phyloP scores from a whole-genome alignment of 2,329 filamentous ascomycete genomes.

The Epichloe baconii region DNA sequence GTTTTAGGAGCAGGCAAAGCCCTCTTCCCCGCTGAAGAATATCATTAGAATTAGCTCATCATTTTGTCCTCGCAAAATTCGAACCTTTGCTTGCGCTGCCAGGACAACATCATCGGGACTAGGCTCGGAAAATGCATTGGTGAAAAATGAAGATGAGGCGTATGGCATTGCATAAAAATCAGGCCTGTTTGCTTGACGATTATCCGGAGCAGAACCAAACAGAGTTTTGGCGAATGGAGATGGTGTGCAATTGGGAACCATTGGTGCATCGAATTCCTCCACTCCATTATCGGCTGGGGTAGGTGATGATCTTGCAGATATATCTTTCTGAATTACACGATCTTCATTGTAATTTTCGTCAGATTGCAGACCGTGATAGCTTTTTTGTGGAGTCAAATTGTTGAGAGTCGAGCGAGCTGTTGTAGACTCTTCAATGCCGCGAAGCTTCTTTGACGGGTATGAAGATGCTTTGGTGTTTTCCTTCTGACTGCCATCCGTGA shows the following conservation, averaged over 20 bases:
- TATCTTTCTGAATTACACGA: not conserved
- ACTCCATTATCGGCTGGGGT: not conserved
- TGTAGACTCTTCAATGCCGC: not conserved
- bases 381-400: not conserved
- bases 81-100: constrained; percentile 80
- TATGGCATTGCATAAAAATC: constrained; percentile 34
- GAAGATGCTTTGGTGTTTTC: constrained; percentile 13
- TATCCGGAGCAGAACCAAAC: constrained; percentile 28
- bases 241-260: constrained; percentile 21
- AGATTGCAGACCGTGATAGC: not conserved
- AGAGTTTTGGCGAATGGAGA: constrained; percentile 45
- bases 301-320: not conserved
- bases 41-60: constrained; percentile 39
- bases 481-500: constrained; percentile 16
- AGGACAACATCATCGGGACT: constrained; percentile 87
- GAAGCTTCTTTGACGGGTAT: constrained; percentile 13
- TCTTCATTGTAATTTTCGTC: not conserved
- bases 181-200: constrained; percentile 15
- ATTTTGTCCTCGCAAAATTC: constrained; percentile 39
- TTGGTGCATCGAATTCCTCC: not conserved
- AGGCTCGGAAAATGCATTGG: constrained; percentile 63
- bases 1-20: constrained; percentile 25
- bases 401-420: not conserved
- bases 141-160: constrained; percentile 34
- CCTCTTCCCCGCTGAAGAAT: constrained; percentile 39